A percentile compares a stretch with the other conserved stretches of the same genome.
Conservation (phyloP, 768 basidiomycete species). For the Boletus fagicola region DNA sequence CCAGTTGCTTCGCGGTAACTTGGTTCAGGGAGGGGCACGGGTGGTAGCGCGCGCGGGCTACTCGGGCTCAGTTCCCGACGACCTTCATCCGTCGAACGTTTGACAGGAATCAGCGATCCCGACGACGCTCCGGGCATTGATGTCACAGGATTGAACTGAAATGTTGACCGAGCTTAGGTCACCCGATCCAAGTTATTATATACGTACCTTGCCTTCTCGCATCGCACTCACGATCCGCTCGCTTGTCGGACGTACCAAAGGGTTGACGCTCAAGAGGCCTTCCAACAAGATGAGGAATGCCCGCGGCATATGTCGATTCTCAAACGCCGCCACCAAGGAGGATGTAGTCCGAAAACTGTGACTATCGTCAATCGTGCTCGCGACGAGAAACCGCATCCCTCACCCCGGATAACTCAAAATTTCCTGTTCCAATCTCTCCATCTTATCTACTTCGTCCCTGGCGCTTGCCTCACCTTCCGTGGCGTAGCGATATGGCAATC, state of each 20-base stretch:
- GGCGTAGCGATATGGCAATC: conserved; percentile 78
- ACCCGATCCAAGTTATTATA: neutral
- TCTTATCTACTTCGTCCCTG: conserved; percentile 56
- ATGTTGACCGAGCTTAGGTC: neutral
- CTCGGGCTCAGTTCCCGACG: conserved; percentile 14
- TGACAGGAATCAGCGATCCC: conserved; percentile 26
- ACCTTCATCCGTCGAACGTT: conserved; percentile 11
- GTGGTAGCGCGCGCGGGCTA: conserved; percentile 17
- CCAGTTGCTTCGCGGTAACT: neutral
- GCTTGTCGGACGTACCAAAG: conserved; percentile 63
- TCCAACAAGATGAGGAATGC: conserved; percentile 73
- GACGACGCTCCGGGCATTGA: conserved; percentile 8
- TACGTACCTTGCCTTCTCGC: conserved; percentile 69
- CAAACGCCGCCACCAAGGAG: conserved; percentile 54
- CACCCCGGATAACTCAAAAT: conserved; percentile 76
- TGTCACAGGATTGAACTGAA: conserved; percentile 30
- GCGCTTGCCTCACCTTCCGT: conserved; percentile 54
- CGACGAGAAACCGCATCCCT: conserved; percentile 13
- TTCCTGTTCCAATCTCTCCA: conserved; percentile 69
- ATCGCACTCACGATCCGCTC: conserved; percentile 71
- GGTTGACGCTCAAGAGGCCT: conserved; percentile 59
- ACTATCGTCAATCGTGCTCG: conserved; percentile 7
- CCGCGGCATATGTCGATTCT: conserved; percentile 68
- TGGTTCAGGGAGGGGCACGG: conserved; percentile 9
- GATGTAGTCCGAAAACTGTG: conserved; percentile 53